phyloP scores from a whole-genome alignment of 73 alveolate species.

The Paramecium primaurelia region DNA sequence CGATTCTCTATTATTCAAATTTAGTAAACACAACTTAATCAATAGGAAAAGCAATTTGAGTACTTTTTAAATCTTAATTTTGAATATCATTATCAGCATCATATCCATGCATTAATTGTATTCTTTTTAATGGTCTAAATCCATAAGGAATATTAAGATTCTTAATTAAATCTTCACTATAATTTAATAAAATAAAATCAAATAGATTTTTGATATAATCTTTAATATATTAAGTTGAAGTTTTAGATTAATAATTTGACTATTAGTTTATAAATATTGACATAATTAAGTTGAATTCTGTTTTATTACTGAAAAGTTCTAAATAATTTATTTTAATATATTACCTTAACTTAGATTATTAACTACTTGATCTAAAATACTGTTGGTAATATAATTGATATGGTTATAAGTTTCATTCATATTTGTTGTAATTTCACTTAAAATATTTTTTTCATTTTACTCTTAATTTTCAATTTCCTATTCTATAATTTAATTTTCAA shows the following conservation, averaged over 20 bases:
- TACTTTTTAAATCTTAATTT: not conserved
- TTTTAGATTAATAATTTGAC: not conserved
- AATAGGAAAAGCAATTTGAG: not conserved
- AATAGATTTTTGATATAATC: not conserved
- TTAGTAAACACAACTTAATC: not conserved
- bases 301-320: not conserved
- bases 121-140: not conserved
- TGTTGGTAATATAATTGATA: not conserved
- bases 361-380: not conserved
- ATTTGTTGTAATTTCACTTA: not conserved
- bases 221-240: not conserved
- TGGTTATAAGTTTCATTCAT: not conserved
- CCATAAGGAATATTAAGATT: conserved; percentile 6
- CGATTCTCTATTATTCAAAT: not conserved
- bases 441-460: not conserved
- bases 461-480: not conserved
- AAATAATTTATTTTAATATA: not conserved
- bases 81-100: not conserved
- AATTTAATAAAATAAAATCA: not conserved
- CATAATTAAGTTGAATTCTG: not conserved
- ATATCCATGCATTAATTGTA: not conserved
- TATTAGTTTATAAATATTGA: not conserved
- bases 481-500: not conserved
- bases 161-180: not conserved
- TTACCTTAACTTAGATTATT: not conserved